These are phyloP conservation scores for Singerocomus inundabilis DNA, from an alignment of 1,284 basidiomycete species.

Conservation along the genomic window DNA sequence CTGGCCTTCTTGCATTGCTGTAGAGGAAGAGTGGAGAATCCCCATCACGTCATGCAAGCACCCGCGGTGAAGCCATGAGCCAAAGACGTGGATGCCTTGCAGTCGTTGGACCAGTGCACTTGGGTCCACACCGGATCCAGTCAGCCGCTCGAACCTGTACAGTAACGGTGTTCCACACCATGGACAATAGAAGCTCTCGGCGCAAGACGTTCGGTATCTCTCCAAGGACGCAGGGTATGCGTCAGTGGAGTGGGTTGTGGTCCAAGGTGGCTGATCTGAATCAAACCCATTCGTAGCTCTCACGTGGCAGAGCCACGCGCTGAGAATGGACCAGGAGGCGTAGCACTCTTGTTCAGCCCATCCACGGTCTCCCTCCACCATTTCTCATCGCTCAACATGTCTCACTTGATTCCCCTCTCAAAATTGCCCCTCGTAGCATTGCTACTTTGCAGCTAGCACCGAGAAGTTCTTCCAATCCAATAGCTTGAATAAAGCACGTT, in stretches of 20 bases:
- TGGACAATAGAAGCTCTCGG: not conserved
- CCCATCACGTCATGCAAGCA: conserved; percentile 16
- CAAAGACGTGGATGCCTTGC: conserved; percentile 15
- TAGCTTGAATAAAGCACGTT: not conserved
- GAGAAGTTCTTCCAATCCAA: not conserved
- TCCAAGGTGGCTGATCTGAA: conserved; percentile 19
- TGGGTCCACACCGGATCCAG: not conserved
- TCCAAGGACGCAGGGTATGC: not conserved
- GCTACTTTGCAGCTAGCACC: not conserved
- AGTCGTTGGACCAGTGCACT: not conserved
- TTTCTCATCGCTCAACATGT: conserved; percentile 31
- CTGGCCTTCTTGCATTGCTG: conserved; percentile 19
- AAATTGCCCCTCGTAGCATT: conserved; percentile 2
- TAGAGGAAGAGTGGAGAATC: conserved; percentile 31
- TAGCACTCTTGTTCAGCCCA: conserved; percentile 36
- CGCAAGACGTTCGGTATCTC: not conserved
- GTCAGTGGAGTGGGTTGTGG: not conserved
- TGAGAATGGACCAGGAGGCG: conserved; percentile 31
- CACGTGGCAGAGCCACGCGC: conserved; percentile 34
- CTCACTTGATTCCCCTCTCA: conserved; percentile 14
- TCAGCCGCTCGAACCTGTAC: not conserved
- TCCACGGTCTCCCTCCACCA: conserved; percentile 29
- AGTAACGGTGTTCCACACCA: not conserved
- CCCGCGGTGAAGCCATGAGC: conserved; percentile 19
- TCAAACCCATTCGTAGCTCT: conserved; percentile 19